These are phyloP conservation scores for Cephalotrichum gorgonifer DNA, from an alignment of 2,329 filamentous ascomycete genomes.

Conservation along the genomic window DNA sequence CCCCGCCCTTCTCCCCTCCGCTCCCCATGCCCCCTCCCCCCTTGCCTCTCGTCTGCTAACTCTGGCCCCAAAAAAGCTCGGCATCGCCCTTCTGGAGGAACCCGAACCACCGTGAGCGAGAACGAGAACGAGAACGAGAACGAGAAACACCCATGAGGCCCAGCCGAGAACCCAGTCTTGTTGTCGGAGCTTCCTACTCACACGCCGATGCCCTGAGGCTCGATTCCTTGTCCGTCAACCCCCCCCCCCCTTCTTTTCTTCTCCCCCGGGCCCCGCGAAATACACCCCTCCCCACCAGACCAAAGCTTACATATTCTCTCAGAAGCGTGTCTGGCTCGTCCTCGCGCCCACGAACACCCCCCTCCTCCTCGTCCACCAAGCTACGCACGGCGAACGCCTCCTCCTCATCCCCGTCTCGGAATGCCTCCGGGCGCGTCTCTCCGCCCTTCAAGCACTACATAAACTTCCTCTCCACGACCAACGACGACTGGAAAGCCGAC, in stretches of 20 bases:
- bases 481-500: conserved; percentile 71
- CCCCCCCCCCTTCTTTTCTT: neutral
- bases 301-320: conserved; percentile 9
- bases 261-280: neutral
- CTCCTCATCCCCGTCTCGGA: conserved; percentile 44
- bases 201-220: conserved; percentile 92
- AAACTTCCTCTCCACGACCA: conserved; percentile 70
- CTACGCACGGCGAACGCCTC: conserved; percentile 38
- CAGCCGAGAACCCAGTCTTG: conserved; percentile 54
- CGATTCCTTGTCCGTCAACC: conserved; percentile 57
- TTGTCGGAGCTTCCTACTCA: conserved; percentile 91
- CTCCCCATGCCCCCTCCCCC: neutral
- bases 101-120: conserved; percentile 34
- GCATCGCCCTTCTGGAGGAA: conserved; percentile 81
- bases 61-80: conserved; percentile 47
- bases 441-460: conserved; percentile 66
- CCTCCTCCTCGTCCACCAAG: conserved; percentile 46
- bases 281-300: neutral
- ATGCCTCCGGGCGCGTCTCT: conserved; percentile 42
- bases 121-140: conserved; percentile 25
- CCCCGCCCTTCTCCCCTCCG: neutral
- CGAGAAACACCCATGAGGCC: conserved; percentile 38
- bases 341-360: conserved; percentile 67
- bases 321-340: conserved; percentile 51
- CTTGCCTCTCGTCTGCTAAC: conserved; percentile 6